Evolutionary conservation across 139 green algal species (phyloP).

Genomic region (Diplosphaera chodatii): DNA sequence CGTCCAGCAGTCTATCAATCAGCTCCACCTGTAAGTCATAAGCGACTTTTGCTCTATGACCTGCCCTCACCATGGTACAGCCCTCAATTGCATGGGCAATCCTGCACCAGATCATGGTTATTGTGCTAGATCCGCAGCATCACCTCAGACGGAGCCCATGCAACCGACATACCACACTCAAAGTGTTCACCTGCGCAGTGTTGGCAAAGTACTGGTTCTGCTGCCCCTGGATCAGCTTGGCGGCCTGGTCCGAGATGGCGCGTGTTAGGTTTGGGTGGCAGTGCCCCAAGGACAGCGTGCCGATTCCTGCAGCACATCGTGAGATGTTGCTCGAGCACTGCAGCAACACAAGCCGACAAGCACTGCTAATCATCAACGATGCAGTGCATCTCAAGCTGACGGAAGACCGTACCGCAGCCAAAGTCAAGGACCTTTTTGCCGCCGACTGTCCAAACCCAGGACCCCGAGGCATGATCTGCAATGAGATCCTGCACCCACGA

Average conservation of each 20-base stretch:
- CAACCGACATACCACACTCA: no score
- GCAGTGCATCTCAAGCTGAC: no score
- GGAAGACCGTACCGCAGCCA: constrained; percentile 34
- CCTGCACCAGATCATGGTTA: no score
- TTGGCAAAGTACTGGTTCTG: constrained; percentile 67
- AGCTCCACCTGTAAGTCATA: constrained; percentile 40
- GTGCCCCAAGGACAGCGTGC: constrained; percentile 69
- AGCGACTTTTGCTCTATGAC: no score
- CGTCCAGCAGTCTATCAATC: constrained; percentile 40
- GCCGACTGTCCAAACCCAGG: constrained; percentile 55
- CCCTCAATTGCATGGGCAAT: no score
- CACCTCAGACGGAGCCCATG: no score
- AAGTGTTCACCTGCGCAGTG: constrained; percentile 18
- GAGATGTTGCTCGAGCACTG: no score
- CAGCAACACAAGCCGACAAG: no score
- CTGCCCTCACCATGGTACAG: no score
- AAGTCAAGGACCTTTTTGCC: constrained; percentile 69
- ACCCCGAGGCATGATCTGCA: constrained; percentile 44
- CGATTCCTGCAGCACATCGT: constrained; percentile 52
- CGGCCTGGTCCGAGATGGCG: constrained; percentile 69
- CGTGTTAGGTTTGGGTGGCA: constrained; percentile 71
- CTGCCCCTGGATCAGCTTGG: constrained; percentile 63
- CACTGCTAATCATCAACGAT: no score
- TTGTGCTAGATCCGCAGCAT: no score
- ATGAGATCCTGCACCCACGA: constrained; percentile 72